Evolutionary conservation across 805 yeast species (phyloP).

Genomic region (Saturnispora bothae): DNA sequence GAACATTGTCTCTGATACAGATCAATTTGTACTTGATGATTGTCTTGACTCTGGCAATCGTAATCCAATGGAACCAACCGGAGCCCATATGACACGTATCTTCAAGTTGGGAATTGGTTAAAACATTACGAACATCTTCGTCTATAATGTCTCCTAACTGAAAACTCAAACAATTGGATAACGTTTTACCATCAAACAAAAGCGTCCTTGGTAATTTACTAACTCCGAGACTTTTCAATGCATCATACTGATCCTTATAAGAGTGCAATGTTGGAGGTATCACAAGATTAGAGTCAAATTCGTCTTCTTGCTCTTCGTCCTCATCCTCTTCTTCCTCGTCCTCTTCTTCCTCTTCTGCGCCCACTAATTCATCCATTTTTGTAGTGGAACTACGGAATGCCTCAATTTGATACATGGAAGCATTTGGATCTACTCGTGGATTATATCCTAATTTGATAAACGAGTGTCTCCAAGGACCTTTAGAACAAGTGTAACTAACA

Average conservation of each 20-base stretch:
- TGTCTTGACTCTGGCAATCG: constrained; percentile 53
- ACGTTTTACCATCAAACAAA: constrained; percentile 58
- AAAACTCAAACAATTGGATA: constrained; percentile 62
- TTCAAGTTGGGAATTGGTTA: constrained; percentile 31
- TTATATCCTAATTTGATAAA: constrained; percentile 71
- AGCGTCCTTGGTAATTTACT: constrained; percentile 35
- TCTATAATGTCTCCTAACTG: constrained; percentile 75
- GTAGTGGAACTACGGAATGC: constrained; percentile 46
- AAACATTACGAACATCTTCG: constrained; percentile 40
- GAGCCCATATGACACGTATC: constrained; percentile 45
- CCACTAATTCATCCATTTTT: constrained; percentile 4
- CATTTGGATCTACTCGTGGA: constrained; percentile 47
- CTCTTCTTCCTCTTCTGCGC: constrained; percentile 16
- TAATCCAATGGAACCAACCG: constrained; percentile 70
- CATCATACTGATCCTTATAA: constrained; percentile 15
- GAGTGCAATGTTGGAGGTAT: constrained; percentile 20
- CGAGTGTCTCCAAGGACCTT: constrained; percentile 93
- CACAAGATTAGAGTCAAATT: constrained; percentile 14
- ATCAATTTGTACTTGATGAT: constrained; percentile 65
- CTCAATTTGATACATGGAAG: constrained; percentile 71
- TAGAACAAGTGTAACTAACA: constrained; percentile 68
- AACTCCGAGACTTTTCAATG: constrained; percentile 15
- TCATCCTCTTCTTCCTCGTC: constrained; percentile 16
- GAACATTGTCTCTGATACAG: constrained; percentile 43
- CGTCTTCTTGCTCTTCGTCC: constrained; percentile 17